A percentile compares a stretch with the other conserved stretches of the same genome.
phyloP scores from a whole-genome alignment of 352 stramenopile species.

The Aphanomyces astaci region DNA sequence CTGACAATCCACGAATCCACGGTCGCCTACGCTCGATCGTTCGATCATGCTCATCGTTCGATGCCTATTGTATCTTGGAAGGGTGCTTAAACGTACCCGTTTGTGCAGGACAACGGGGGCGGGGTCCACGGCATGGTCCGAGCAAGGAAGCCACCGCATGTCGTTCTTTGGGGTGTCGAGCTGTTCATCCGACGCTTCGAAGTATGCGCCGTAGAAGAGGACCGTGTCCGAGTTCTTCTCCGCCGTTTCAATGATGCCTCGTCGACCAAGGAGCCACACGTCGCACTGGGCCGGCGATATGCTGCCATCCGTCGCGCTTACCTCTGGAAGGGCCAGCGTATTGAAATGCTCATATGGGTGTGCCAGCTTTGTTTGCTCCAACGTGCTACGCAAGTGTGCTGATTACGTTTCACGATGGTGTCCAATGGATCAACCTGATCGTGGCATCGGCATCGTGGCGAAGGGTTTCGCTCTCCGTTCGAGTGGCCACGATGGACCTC shows the following conservation, averaged over 20 bases:
- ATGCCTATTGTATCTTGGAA: too few species aligned
- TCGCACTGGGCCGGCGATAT: background rate
- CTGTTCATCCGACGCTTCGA: background rate
- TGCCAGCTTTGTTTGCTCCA: background rate
- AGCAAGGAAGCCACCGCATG: conserved; percentile 10
- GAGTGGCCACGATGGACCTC: conserved; percentile 14
- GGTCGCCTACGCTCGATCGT: conserved; percentile 46
- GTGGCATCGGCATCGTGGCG: conserved; percentile 6
- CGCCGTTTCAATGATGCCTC: conserved; percentile 2
- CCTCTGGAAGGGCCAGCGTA: background rate
- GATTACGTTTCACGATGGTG: background rate
- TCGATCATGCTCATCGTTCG: too few species aligned
- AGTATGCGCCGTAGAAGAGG: conserved; percentile 19
- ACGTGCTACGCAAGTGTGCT: background rate
- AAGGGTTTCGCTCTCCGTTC: background rate
- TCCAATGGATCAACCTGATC: background rate
- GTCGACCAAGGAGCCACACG: conserved; percentile 19
- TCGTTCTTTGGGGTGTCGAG: background rate
- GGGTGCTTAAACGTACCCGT: background rate
- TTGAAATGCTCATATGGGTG: background rate
- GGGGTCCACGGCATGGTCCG: conserved; percentile 4
- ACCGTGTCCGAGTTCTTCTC: conserved; percentile 17
- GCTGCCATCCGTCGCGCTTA: background rate
- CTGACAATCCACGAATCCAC: conserved; percentile 53
- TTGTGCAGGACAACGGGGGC: background rate